These are phyloP conservation scores for Neofusicoccum parvum DNA, from an alignment of 2,329 filamentous ascomycete species.

Conservation along the genomic window DNA sequence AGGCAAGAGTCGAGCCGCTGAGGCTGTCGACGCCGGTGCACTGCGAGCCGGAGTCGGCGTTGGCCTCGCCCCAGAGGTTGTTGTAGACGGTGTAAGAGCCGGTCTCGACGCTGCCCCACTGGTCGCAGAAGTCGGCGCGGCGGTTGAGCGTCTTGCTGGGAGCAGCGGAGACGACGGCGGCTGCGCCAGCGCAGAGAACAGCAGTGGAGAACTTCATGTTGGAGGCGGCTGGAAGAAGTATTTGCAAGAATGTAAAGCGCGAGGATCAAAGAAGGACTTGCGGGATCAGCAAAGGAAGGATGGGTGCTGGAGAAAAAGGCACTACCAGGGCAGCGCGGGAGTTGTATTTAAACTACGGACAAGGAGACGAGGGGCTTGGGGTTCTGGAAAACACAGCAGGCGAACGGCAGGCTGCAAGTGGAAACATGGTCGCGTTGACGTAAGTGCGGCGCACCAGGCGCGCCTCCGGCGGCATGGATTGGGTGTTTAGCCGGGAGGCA, in stretches of 20 bases:
- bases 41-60: conserved; percentile 48
- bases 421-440: conserved; percentile 7
- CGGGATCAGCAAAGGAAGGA: not conserved
- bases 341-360: conserved; percentile 9
- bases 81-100: conserved; percentile 40
- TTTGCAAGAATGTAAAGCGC: not conserved
- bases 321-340: not conserved
- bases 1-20: conserved; percentile 41
- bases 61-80: conserved; percentile 48
- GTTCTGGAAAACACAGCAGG: not conserved
- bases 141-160: conserved; percentile 32
- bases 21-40: conserved; percentile 48
- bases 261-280: not conserved
- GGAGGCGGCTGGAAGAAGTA: not conserved
- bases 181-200: conserved; percentile 30
- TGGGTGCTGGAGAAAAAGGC: not conserved
- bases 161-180: conserved; percentile 32
- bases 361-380: not conserved
- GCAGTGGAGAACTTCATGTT: conserved; percentile 35
- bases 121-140: conserved; percentile 36
- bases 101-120: conserved; percentile 33
- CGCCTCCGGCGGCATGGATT: not conserved
- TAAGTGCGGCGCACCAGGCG: not conserved
- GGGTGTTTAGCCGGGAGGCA: not conserved
- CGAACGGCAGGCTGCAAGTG: not conserved